Evolutionary conservation across 768 basidiomycete species (phyloP), one percentile per base, ranked within the genome.

Genomic region (Kockovaella imperatae): DNA sequence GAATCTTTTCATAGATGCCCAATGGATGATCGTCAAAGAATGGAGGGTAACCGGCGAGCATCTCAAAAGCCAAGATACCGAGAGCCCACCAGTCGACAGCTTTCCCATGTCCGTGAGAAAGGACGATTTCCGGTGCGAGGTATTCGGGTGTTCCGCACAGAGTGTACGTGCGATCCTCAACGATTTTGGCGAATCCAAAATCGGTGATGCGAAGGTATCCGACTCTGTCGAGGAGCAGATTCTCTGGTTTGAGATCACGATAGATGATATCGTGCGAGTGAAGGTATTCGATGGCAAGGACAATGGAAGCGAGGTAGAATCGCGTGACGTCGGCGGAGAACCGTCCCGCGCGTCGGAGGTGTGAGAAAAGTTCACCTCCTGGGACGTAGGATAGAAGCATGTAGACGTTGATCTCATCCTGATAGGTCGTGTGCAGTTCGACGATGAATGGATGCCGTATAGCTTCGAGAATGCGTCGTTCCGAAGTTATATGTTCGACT

Each of bases 1-100:
- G 75, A 55, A 99, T 96, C 75, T 91, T 93, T 75, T 99, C 93
- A 71, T 97, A 97, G 72, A 96, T 96, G 38, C 88, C 91, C 70
- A 93, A 86, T 0, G 91, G 84, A n/a, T 88, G 87, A 70, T 95
- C 87, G 67, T 96, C 90, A 72, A 88, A 96, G 77, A 97, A 99
- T 18, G 95, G 95, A 23, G 93, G 91, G 66, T 93, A 97, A 1
- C 95, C 95, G 26, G 93, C 93, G 35, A 99, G 80, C 90, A 97
- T 96, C 71, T 99, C 95, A 69, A 93, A 99, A 70, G 87, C 88
- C 29, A 99, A 76, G 38, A 97, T 86, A 17, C 95, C 95, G 62
- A 90, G 84, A 7, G 95, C 93, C 95, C 95, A 99, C 90, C 90
- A 99, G 68, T 99, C 93, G 5, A 90, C 91, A 7, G 91, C 90